A percentile compares a stretch with the other conserved stretches of the same genome.
Evolutionary conservation across 371 early-diverging fungal species (phyloP).

Genomic region (Lichtheimia ornata): DNA sequence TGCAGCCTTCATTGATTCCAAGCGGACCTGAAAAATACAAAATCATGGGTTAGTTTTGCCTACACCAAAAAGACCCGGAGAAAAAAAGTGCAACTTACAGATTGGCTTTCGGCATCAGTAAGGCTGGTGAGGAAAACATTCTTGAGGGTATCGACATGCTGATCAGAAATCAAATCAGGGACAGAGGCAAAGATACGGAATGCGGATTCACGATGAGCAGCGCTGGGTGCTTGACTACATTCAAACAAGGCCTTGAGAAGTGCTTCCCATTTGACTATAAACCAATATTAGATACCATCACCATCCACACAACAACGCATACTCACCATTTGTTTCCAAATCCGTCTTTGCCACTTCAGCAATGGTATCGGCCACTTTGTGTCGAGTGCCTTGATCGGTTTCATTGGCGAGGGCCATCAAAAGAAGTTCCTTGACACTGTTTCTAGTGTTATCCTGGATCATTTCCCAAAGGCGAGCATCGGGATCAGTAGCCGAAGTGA

Average conservation of each 20-base stretch:
- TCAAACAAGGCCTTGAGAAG: slow-evolving; percentile 80
- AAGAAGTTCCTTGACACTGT: slow-evolving; percentile 70
- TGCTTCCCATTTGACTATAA: slow-evolving; percentile 74
- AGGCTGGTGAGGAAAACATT: slow-evolving; percentile 73
- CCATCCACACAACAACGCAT: neutral
- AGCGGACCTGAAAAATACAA: slow-evolving; percentile 62
- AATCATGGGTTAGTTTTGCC: neutral
- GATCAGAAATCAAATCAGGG: slow-evolving; percentile 74
- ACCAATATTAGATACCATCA: neutral
- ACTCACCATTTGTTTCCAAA: slow-evolving; percentile 64
- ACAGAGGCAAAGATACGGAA: slow-evolving; percentile 86
- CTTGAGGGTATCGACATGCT: slow-evolving; percentile 70
- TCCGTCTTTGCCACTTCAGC: slow-evolving; percentile 82
- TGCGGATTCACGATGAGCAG: slow-evolving; percentile 83
- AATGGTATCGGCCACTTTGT: slow-evolving; percentile 92
- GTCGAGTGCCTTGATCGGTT: slow-evolving; percentile 69
- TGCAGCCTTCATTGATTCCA: slow-evolving; percentile 86
- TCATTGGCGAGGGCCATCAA: slow-evolving; percentile 79
- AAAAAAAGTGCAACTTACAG: slow-evolving; percentile 23
- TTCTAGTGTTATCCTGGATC: slow-evolving; percentile 65
- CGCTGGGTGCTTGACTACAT: slow-evolving; percentile 73
- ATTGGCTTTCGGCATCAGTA: slow-evolving; percentile 60
- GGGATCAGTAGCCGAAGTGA: slow-evolving; percentile 45
- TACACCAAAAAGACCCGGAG: neutral
- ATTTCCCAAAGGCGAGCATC: slow-evolving; percentile 72